Conservation (phyloP, 805 yeast genomes). For the Lipomyces kockii region DNA sequence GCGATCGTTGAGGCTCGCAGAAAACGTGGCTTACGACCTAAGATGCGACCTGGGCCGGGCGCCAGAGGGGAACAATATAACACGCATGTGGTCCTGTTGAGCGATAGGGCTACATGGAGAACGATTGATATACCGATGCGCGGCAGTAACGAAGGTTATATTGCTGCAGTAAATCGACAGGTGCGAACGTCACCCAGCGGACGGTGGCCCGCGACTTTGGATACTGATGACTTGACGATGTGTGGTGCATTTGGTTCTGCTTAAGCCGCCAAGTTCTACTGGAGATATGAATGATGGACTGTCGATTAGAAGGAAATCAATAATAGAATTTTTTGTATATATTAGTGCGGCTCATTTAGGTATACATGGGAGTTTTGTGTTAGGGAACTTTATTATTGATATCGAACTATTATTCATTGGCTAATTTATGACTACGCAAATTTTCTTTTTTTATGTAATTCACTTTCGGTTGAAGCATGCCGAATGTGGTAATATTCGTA, state of each 20-base stretch:
- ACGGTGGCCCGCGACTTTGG: slow-evolving; percentile 32
- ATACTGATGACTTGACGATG: slow-evolving; percentile 18
- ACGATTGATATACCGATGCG: slow-evolving; percentile 10
- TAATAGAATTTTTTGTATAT: too few relatives aligned
- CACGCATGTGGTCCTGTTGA: neutral
- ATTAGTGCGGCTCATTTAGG: neutral
- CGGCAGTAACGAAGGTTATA: slow-evolving; percentile 16
- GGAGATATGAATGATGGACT: too few relatives aligned
- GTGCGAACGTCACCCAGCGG: slow-evolving; percentile 17
- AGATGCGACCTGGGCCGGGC: neutral
- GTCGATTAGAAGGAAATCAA: too few relatives aligned
- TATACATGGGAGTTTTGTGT: too few relatives aligned
- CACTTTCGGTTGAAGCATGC: too few relatives aligned
- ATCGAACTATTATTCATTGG: too few relatives aligned
- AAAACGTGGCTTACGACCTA: slow-evolving; percentile 1
- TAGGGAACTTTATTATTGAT: too few relatives aligned
- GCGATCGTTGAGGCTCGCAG: slow-evolving; percentile 2
- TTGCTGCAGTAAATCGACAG: slow-evolving; percentile 14
- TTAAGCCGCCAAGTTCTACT: too few relatives aligned
- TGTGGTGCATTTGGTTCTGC: slow-evolving; percentile 5
- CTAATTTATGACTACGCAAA: too few relatives aligned
- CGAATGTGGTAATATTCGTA: too few relatives aligned
- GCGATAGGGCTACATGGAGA: neutral
- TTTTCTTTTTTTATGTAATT: too few relatives aligned
- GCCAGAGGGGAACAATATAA: neutral